Evolutionary conservation across 371 early-diverging fungal species (phyloP).

Genomic region (Nosema bombycis): DNA sequence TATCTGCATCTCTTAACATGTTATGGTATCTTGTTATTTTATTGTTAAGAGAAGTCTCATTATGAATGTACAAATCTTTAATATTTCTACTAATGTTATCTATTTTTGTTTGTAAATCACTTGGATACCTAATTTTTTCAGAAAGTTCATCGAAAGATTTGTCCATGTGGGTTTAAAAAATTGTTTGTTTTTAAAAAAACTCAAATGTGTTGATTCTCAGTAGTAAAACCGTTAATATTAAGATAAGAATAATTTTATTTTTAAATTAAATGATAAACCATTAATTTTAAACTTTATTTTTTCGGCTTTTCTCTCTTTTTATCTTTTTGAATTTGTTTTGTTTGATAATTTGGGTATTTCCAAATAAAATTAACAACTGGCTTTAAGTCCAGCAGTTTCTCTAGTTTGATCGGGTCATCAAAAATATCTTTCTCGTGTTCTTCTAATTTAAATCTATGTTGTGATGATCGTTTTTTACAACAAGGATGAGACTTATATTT

Average conservation of each 20-base stretch:
- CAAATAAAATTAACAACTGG: slow-evolving; percentile 1
- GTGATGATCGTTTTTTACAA: not conserved
- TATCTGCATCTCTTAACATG: slow-evolving; percentile 20
- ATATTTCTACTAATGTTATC: slow-evolving; percentile 12
- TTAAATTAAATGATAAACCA: not conserved
- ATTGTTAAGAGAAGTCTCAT: slow-evolving; percentile 14
- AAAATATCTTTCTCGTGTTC: slow-evolving; percentile 1
- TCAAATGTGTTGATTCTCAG: too few relatives aligned
- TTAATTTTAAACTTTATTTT: too few relatives aligned
- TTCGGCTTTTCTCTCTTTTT: not conserved
- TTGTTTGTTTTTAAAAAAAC: not conserved
- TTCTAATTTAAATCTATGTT: not conserved
- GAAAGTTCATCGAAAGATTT: slow-evolving; percentile 44
- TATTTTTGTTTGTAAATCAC: slow-evolving; percentile 52
- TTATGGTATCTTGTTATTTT: slow-evolving; percentile 27
- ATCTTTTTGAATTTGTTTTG: not conserved
- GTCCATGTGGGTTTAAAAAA: slow-evolving; percentile 13
- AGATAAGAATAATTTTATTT: not conserved
- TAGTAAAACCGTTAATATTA: not conserved
- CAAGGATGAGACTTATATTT: too few relatives aligned
- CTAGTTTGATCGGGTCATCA: not conserved
- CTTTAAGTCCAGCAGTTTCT: not conserved
- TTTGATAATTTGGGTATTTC: not conserved
- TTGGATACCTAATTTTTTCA: slow-evolving; percentile 50
- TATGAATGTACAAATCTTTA: slow-evolving; percentile 22